These are phyloP conservation scores for Arthrobotrys entomopaga DNA, from an alignment of 2,329 filamentous ascomycete species.

Conservation along the genomic window DNA sequence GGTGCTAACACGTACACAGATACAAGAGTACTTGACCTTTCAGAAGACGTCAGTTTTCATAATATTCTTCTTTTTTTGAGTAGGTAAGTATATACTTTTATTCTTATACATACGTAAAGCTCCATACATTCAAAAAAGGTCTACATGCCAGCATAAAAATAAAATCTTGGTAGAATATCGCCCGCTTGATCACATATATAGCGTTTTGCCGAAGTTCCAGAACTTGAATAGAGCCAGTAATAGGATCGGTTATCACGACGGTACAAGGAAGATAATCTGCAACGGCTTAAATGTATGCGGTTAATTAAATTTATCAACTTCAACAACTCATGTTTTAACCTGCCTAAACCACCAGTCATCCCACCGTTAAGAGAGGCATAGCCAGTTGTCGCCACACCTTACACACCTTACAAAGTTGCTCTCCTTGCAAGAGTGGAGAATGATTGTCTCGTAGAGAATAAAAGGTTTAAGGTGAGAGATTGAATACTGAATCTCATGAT, in stretches of 20 bases:
- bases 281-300: conserved; percentile 66
- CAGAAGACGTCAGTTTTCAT: too few species aligned
- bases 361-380: conserved; percentile 66
- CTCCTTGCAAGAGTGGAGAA: background rate
- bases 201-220: too few species aligned
- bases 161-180: too few species aligned
- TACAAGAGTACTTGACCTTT: too few species aligned
- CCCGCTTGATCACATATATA: too few species aligned
- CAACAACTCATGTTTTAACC: conserved; percentile 68
- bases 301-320: conserved; percentile 68
- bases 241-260: conserved; percentile 65
- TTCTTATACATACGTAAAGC: too few species aligned
- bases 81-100: too few species aligned
- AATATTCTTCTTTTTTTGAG: too few species aligned
- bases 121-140: too few species aligned
- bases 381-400: conserved; percentile 60
- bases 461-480: background rate
- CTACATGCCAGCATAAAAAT: too few species aligned
- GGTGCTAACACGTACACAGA: too few species aligned
- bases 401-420: conserved; percentile 57
- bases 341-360: conserved; percentile 69
- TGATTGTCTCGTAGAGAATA: background rate
- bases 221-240: conserved; percentile 63
- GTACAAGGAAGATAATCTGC: conserved; percentile 64
- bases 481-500: conserved; percentile 1